Evolutionary conservation across 495 filamentous ascomycete species (phyloP), one percentile per base, ranked within the genome.

Genomic region (Aspergillus coremiiformis): DNA sequence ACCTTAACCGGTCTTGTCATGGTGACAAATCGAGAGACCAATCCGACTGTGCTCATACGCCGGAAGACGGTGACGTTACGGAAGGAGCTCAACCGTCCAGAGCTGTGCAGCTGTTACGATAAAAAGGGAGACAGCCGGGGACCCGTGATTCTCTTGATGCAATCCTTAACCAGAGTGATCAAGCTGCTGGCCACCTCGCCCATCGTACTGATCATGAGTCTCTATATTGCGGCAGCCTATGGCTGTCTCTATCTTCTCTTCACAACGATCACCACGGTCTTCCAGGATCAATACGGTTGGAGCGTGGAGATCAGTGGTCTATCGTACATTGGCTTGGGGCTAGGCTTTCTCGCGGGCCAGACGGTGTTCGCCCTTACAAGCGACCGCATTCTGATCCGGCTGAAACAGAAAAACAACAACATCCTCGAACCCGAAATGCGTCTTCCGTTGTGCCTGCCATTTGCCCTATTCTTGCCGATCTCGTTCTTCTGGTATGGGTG

Each of bases 171-270:
- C 17, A 41, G 37, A 21, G 37, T 41, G 6, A 41, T 41, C 37
- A 41, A 12, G 10, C 60, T 78, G 1, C 66, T 71, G 1, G 49
- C 58, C 44, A 69, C 63, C 24, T 78, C 79, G 32, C 72, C 78
- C 0, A 79, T 83, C 49, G 68, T 81, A 17, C 62, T 69, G 17
- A 68, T 75, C 0, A 63, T 87, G 2, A 71, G 77, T 0, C 54
- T 75, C 1, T 88, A 86, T 52, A 73, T 87, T 46, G 73, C 80
- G 0, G 57, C 86, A 8, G 63, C 87, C 24, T 88, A 86, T 58
- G 78, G 82, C 32, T 67, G 86, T 4, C 70, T 85, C 0, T 88
- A 86, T 60, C 78, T 83, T 5, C 84, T 86, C 63, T 73, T 85
- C 46, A 78, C 80, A n/a, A 85, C 82, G 4, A 88, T 86, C 59